Base-by-base conservation (phyloP, 2,329 filamentous ascomycete species). In the Ophiostoma montium region DNA sequence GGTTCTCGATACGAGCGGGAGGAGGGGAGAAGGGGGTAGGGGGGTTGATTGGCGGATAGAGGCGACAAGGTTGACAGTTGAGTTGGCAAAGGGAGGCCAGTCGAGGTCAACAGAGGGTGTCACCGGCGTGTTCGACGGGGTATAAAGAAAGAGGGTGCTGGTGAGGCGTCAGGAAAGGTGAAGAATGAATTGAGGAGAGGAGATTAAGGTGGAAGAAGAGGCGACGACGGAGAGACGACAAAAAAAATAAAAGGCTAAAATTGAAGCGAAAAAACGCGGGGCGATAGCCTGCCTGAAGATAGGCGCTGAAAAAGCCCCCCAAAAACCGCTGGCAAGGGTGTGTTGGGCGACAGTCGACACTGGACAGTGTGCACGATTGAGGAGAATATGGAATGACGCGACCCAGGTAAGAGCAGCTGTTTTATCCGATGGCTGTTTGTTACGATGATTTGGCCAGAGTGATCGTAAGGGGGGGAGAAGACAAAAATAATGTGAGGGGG, bases 1-100 rank as follows among this genome's bases (percentile, higher is more conserved):
- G n/a, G n/a, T n/a, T 35, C 12, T 45, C n/a, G 15, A 32, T 27
- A 27, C 23, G 23, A 27, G 23, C 23, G 59, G 57, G 48, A 33
- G 35, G 7, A 43, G 31, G 30, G 36, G 36, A 42, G 31, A 32
- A 45, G 48, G 32, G 44, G 35, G 49, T 45, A 16, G 15, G 30
- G 39, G 33, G 43, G n/a, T 44, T 5, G 32, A 33, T 33, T 44
- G 42, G 42, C 42, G 42, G 32, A 27, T 19, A 44, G n/a, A 42
- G 35, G 43, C 23, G 35, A 33, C 23, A 32, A 30, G 39, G 39
- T 13, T 5, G 18, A 10, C 30, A 44, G 42, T 15, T 21, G 19
- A 30, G 27, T 31, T 18, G 42, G 30, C 39, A 35, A 23, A 44
- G 15, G 16, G 30, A 44, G 30, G 42, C 42, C 30, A 27, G 42